Evolutionary conservation across 805 yeast genomes (phyloP).

Genomic region (Candida mattraensis): DNA sequence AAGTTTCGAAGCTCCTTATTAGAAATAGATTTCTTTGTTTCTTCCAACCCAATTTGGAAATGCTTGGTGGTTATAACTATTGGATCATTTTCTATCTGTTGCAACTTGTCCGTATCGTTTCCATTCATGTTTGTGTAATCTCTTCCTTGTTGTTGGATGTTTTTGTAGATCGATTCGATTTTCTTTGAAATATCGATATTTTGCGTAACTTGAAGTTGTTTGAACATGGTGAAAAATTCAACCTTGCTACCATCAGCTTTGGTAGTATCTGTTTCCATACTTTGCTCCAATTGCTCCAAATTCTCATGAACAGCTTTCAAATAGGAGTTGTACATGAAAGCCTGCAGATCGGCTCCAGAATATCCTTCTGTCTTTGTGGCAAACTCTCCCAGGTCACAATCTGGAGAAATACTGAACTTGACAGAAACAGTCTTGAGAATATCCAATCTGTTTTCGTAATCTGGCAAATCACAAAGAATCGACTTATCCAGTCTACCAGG

Average conservation of each 20-base stretch:
- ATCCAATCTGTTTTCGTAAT: slow-evolving; percentile 64
- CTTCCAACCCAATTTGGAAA: slow-evolving; percentile 59
- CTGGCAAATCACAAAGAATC: slow-evolving; percentile 87
- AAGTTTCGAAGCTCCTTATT: slow-evolving; percentile 65
- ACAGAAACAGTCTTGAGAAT: slow-evolving; percentile 61
- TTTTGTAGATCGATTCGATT: slow-evolving; percentile 21
- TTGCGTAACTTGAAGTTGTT: slow-evolving; percentile 7
- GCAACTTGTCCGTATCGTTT: no score
- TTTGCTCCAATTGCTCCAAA: slow-evolving; percentile 48
- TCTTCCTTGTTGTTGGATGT: slow-evolving; percentile 3
- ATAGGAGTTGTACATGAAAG: slow-evolving; percentile 87
- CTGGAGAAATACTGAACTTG: slow-evolving; percentile 58
- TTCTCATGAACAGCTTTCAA: slow-evolving; percentile 78
- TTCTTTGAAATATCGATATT: slow-evolving; percentile 19
- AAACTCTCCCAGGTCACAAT: slow-evolving; percentile 51
- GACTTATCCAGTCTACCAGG: slow-evolving; percentile 96
- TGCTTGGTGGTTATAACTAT: slow-evolving; percentile 49
- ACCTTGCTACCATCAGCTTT: slow-evolving; percentile 7
- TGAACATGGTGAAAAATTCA: slow-evolving; percentile 26
- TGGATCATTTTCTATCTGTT: no score
- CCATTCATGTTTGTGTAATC: no score
- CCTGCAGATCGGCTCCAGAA: slow-evolving; percentile 95
- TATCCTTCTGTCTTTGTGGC: slow-evolving; percentile 70
- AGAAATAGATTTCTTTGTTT: slow-evolving; percentile 90
- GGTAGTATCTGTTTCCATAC: slow-evolving; percentile 16